These are phyloP conservation scores for Cetraspora pellucida DNA, from an alignment of 192 early-diverging fungal species.

Conservation along the genomic window DNA sequence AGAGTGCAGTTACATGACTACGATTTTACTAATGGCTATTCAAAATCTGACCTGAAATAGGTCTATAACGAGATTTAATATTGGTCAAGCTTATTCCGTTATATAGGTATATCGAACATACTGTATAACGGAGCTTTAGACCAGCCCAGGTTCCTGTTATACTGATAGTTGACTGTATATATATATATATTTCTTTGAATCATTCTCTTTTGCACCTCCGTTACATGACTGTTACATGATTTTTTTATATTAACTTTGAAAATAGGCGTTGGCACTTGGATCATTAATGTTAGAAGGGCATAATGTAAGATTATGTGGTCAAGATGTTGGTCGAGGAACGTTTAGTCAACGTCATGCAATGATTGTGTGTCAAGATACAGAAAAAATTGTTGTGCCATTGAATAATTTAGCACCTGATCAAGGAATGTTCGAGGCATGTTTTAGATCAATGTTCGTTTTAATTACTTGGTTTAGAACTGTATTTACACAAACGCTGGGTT, in stretches of 20 bases:
- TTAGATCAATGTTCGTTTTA: not conserved
- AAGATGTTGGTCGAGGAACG: conserved; percentile 97
- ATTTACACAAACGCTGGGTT: not conserved
- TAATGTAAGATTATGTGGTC: conserved; percentile 92
- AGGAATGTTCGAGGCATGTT: conserved; percentile 44
- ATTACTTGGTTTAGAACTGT: not conserved
- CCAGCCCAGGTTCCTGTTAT: too few species aligned
- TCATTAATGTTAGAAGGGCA: conserved; percentile 81
- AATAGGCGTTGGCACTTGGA: conserved; percentile 77
- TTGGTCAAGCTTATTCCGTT: too few species aligned
- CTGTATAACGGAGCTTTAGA: too few species aligned
- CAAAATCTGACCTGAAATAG: too few species aligned
- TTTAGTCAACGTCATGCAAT: conserved; percentile 97
- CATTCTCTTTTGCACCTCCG: not conserved
- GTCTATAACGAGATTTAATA: too few species aligned
- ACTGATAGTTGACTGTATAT: too few species aligned
- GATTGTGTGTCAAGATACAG: conserved; percentile 91
- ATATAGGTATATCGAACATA: too few species aligned
- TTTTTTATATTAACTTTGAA: not conserved
- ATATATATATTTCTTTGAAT: too few species aligned
- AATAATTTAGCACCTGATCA: conserved; percentile 60
- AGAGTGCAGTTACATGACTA: too few species aligned
- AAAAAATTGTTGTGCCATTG: conserved; percentile 83
- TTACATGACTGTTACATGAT: not conserved
- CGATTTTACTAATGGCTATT: too few species aligned